These are phyloP conservation scores for Vigna hirtella DNA, from an alignment of 306 rosid species.

Conservation along the genomic window DNA sequence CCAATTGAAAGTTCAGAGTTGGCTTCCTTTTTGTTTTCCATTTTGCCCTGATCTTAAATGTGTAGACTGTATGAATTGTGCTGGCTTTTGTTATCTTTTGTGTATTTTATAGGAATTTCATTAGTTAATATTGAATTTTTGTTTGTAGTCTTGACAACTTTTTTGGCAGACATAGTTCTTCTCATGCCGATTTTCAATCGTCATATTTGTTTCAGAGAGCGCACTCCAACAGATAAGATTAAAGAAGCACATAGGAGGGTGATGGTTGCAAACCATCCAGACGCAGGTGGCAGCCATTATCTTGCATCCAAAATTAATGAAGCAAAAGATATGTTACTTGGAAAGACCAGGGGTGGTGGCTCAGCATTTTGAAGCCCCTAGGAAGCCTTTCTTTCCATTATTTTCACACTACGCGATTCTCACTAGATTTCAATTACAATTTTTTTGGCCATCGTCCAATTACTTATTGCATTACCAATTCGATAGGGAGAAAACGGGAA, in stretches of 20 bases:
- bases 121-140: neutral
- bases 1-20: slow-evolving; percentile 5
- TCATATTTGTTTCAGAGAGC: slow-evolving; percentile 53
- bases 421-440: neutral
- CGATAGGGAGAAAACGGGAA: slow-evolving; percentile 23
- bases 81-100: neutral
- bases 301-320: slow-evolving; percentile 94
- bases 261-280: slow-evolving; percentile 98
- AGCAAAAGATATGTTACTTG: slow-evolving; percentile 80
- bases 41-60: neutral
- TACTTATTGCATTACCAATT: slow-evolving; percentile 18
- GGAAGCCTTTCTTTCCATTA: neutral
- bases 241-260: slow-evolving; percentile 93
- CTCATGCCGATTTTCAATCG: slow-evolving; percentile 33
- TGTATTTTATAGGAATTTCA: neutral
- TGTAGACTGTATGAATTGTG: neutral
- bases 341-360: slow-evolving; percentile 65
- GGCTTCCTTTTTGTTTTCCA: neutral
- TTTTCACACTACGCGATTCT: neutral
- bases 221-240: slow-evolving; percentile 68
- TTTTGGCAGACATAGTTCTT: neutral
- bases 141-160: slow-evolving; percentile 1
- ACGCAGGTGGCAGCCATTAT: slow-evolving; percentile 96
- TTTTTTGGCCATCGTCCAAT: slow-evolving; percentile 27
- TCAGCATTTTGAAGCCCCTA: slow-evolving; percentile 71